Evolutionary conservation across 2,329 filamentous ascomycete species (phyloP), one percentile per base, ranked within the genome.

Genomic region (Aspergillus ruber): DNA sequence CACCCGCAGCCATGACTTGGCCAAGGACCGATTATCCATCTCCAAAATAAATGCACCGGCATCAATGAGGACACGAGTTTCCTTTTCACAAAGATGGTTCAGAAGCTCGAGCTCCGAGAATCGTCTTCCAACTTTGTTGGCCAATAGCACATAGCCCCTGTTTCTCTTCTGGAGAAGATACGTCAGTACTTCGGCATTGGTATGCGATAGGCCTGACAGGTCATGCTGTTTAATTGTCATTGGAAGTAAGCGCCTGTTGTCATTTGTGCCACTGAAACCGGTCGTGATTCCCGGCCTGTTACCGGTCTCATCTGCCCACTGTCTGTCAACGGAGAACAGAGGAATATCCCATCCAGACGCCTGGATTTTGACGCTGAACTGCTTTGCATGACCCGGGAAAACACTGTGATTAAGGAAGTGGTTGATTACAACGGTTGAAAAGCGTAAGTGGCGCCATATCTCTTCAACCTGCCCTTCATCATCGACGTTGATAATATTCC

Each of bases 201-300:
- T 86, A 42, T 84, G 79, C 0, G 65, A 56, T 0, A 86, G 70
- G 0, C 69, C 62, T 0, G 71, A 65, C 0, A 88, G 70, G 50
- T 88, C 83, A 0, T 78, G 64, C 45, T 88, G 83, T 17, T 68
- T 61, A 17, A 88, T 80, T 0, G 74, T 81, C n/a, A 81, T 61
- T 0, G 85, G 85, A 0, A 88, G 63, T 29, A 85, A 70, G 0
- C 65, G 67, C 33, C 76, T 72, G 17, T 78, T 81, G 57, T 88
- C 85, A 40, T 86, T 88, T 0, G 85, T 88, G 0, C 85, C 85
- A 6, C 81, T 85, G 59, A 90, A 89, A 0, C 85, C 85, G 0
- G 83, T 86, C 0, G 83, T 85, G 1, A 75, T 12, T n/a, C 48
- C 49, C 50, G 2, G 66, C 57, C 36, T 49, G 15, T 27, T 45